Evolutionary conservation across 768 basidiomycete genomes (phyloP), one percentile per base, ranked within the genome.

Genomic region (Podaxis sp.): DNA sequence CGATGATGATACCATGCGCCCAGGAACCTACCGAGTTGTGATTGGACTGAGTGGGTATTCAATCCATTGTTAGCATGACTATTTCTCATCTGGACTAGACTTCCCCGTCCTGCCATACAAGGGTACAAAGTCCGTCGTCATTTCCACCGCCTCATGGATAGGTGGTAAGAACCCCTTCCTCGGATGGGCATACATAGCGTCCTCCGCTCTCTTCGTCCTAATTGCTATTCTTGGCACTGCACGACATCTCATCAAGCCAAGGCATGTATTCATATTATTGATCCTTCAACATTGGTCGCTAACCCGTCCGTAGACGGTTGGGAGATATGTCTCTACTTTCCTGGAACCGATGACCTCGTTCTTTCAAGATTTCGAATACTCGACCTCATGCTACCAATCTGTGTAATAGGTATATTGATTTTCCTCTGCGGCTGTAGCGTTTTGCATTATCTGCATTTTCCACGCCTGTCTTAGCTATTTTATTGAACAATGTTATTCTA

Each of bases 161-260:
- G 97, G 97, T 10, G 97, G 97, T 42, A 95, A 96, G 77, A 98
- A 99, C 67, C 88, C 95, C 1, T 99, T 99, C 87, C 81, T 99
- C 18, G 97, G 97, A 6, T 98, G 95, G 94, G 93, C 95, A 1
- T 99, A 99, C 69, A 89, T 99, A 48, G 95, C 89, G 14, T 85
- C 94, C 1, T 87, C 95, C 1, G 84, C 82, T 16, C 79, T 98
- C 14, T 98, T 97, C 70, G 87, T 98, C 16, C 78, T 92, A 11
- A 84, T 99, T 44, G 95, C 93, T 25, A 72, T 98, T 52, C 81
- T 87, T 25, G 93, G 97, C 25, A 91, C 94, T n/a, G 84, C 91
- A 52, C 84, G 95, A 61, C 96, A 99, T 76, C 76, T 97, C 61
- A 82, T 98, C 75, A 94, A 89, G 71, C 97, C 97, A 62, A 88